phyloP scores from a whole-genome alignment of 805 yeast species.

The Myxozyma udenii region DNA sequence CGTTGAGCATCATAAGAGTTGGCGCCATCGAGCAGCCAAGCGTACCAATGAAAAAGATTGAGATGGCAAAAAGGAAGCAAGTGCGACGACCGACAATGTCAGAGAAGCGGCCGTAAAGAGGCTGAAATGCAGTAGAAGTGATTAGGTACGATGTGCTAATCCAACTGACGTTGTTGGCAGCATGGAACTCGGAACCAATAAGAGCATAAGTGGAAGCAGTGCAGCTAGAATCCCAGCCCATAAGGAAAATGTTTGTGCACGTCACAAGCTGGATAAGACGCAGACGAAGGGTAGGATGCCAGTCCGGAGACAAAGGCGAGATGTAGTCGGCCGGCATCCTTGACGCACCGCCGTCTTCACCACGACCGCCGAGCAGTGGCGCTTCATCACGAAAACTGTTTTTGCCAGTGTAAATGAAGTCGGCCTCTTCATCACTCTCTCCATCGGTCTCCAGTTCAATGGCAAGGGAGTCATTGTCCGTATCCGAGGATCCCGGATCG shows the following conservation, averaged over 20 bases:
- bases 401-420: conserved; percentile 12
- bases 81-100: conserved; percentile 46
- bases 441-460: conserved; percentile 29
- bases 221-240: conserved; percentile 50
- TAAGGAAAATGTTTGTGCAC: conserved; percentile 43
- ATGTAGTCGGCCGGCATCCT: conserved; percentile 25
- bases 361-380: conserved; percentile 13
- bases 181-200: conserved; percentile 49
- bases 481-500: conserved; percentile 21
- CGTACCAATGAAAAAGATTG: conserved; percentile 26
- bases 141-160: conserved; percentile 62
- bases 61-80: conserved; percentile 39
- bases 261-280: conserved; percentile 32
- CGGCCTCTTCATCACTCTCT: conserved; percentile 18
- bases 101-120: conserved; percentile 61
- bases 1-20: conserved; percentile 26
- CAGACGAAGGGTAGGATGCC: conserved; percentile 29
- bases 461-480: conserved; percentile 30
- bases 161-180: conserved; percentile 54
- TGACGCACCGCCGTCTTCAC: conserved; percentile 3
- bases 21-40: conserved; percentile 31
- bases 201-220: conserved; percentile 50
- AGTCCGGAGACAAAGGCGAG: conserved; percentile 25
- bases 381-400: conserved; percentile 6
- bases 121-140: conserved; percentile 67